Conservation (phyloP, 2,329 filamentous ascomycete species). For the Trematosphaeria pertusa region DNA sequence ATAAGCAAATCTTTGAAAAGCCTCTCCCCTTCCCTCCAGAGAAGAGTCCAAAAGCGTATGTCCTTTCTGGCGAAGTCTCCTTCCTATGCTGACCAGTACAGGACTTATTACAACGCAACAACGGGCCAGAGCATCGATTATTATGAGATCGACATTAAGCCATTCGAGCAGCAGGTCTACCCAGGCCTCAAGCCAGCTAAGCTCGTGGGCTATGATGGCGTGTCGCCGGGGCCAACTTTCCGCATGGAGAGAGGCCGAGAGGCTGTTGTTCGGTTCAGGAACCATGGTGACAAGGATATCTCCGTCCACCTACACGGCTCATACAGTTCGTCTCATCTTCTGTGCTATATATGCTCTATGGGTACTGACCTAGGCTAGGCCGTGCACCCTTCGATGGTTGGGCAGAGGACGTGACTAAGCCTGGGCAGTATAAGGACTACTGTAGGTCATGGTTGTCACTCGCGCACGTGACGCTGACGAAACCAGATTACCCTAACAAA, state of each 20-base stretch:
- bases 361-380: too few relatives aligned
- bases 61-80: conserved; percentile 6
- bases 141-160: conserved; percentile 55
- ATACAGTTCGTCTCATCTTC: too few relatives aligned
- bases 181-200: conserved; percentile 50
- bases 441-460: conserved; percentile 20
- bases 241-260: conserved; percentile 58
- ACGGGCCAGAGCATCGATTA: conserved; percentile 53
- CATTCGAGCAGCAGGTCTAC: conserved; percentile 55
- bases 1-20: conserved; percentile 46
- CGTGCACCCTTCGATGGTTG: conserved; percentile 60
- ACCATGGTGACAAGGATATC: conserved; percentile 56
- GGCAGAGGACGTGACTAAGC: conserved; percentile 60
- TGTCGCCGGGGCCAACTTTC: conserved; percentile 63
- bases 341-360: too few relatives aligned
- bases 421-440: conserved; percentile 60
- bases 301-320: conserved; percentile 65
- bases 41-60: conserved; percentile 51
- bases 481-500: conserved; percentile 62
- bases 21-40: conserved; percentile 56
- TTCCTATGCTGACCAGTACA: not conserved
- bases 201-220: conserved; percentile 63
- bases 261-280: conserved; percentile 62
- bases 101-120: conserved; percentile 35
- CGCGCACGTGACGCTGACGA: not conserved